A percentile compares a stretch with the other conserved stretches of the same genome.
Conservation (phyloP, 306 rosid genomes). For the Acmispon strigosus region DNA sequence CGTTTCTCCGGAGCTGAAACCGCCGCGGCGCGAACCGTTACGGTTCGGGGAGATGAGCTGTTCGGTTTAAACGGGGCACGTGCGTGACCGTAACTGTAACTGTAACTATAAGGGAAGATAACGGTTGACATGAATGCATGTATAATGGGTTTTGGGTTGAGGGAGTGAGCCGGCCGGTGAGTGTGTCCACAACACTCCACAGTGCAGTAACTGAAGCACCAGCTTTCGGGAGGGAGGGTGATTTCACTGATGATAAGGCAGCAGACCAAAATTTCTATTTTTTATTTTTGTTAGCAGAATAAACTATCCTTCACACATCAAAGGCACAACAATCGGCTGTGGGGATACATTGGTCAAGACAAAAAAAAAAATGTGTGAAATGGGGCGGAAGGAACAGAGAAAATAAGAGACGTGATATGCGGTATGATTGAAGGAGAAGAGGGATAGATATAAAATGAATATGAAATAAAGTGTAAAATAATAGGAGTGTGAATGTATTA, state of each 20-base stretch:
- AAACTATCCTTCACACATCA: too few species aligned
- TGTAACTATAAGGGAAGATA: constrained; percentile 8
- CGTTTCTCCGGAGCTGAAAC: constrained; percentile 60
- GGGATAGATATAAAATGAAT: too few species aligned
- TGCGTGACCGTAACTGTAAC: background rate
- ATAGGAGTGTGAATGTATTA: too few species aligned
- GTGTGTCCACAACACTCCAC: background rate
- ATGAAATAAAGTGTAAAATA: too few species aligned
- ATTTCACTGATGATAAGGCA: constrained; percentile 23
- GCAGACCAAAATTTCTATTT: background rate
- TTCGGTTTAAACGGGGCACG: constrained; percentile 26
- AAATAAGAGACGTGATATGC: too few species aligned
- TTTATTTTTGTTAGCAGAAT: too few species aligned
- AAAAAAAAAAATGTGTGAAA: too few species aligned
- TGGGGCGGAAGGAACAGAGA: too few species aligned
- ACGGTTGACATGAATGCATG: constrained; percentile 32
- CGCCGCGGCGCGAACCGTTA: constrained; percentile 43
- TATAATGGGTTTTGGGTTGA: background rate
- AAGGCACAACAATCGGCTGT: too few species aligned
- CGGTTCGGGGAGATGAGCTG: constrained; percentile 21
- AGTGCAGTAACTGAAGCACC: background rate
- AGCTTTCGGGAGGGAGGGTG: background rate
- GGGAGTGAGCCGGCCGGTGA: background rate
- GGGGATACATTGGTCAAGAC: too few species aligned
- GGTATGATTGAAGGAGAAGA: too few species aligned